These are phyloP conservation scores for Hyaloraphidium curvatum DNA, from an alignment of 192 early-diverging fungal genomes.

Conservation along the genomic window DNA sequence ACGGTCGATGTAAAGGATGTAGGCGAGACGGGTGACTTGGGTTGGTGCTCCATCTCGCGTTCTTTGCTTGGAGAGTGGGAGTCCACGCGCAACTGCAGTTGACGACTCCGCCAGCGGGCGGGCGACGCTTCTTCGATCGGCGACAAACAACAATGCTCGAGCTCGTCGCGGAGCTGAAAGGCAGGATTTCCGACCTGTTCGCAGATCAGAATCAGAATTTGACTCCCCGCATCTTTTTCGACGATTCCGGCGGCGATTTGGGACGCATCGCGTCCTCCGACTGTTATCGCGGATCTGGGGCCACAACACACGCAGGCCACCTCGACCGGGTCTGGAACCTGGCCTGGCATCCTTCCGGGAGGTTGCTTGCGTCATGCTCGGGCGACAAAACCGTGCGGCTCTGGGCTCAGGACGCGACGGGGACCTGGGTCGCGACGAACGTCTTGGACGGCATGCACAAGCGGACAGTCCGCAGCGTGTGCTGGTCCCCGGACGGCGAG, in stretches of 20 bases:
- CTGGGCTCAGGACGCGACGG: conserved; percentile 33
- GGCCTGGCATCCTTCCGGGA: conserved; percentile 60
- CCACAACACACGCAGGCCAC: conserved; percentile 26
- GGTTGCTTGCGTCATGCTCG: conserved; percentile 56
- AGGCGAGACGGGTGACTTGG: too few species aligned
- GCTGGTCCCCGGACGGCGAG: conserved; percentile 52
- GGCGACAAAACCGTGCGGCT: conserved; percentile 80
- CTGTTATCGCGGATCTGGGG: background rate
- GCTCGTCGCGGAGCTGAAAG: conserved; percentile 36
- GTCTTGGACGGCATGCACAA: conserved; percentile 71
- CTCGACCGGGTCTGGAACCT: conserved; percentile 72
- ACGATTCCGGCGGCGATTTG: background rate
- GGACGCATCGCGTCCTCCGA: background rate
- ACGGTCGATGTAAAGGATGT: too few species aligned
- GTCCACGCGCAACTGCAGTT: too few species aligned
- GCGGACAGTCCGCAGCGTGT: conserved; percentile 73
- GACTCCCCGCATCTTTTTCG: conserved; percentile 4
- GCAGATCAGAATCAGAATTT: background rate
- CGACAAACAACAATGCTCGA: conserved; percentile 26
- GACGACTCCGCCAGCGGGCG: too few species aligned
- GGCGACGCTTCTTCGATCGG: too few species aligned
- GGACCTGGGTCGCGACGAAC: background rate
- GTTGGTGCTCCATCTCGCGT: too few species aligned
- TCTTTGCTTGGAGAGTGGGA: too few species aligned
- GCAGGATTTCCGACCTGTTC: conserved; percentile 8